These are phyloP conservation scores for Kockiozyma suomiensis DNA, from an alignment of 805 yeast species.

Conservation along the genomic window DNA sequence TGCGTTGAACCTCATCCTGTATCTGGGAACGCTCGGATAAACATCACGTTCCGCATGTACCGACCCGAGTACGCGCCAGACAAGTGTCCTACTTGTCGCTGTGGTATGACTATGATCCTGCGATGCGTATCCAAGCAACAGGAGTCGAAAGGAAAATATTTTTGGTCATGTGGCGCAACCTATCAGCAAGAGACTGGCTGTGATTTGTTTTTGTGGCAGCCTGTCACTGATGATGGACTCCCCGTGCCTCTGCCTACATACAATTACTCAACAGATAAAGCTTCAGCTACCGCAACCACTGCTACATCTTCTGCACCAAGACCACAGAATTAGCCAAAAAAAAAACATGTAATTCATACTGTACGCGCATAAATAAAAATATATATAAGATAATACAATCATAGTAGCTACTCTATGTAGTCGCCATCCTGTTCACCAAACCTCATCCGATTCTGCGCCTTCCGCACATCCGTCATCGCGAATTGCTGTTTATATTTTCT, in stretches of 20 bases:
- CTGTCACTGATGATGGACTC: conserved; percentile 22
- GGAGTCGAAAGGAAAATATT: conserved; percentile 27
- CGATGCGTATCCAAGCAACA: conserved; percentile 27
- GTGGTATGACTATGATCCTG: conserved; percentile 40
- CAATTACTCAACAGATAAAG: not conserved
- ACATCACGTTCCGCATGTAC: conserved; percentile 65
- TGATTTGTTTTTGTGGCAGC: conserved; percentile 25
- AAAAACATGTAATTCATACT: too few relatives aligned
- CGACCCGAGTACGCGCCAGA: conserved; percentile 44
- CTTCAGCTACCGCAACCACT: not conserved
- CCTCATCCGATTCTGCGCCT: conserved; percentile 80
- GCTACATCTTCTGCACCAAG: too few relatives aligned
- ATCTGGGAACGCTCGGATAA: conserved; percentile 57
- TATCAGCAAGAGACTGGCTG: conserved; percentile 33
- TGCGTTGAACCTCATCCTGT: conserved; percentile 51
- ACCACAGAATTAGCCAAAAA: too few relatives aligned
- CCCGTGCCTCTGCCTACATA: conserved; percentile 6
- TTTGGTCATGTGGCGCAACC: conserved; percentile 35
- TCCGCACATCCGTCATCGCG: conserved; percentile 76
- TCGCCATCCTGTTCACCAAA: conserved; percentile 77
- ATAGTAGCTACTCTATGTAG: conserved; percentile 46
- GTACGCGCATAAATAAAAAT: too few relatives aligned
- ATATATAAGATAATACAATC: not conserved
- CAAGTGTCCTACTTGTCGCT: conserved; percentile 50
- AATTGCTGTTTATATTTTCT: conserved; percentile 80